phyloP scores from a whole-genome alignment of 2,329 filamentous ascomycete species.

The Neurospora sp. region DNA sequence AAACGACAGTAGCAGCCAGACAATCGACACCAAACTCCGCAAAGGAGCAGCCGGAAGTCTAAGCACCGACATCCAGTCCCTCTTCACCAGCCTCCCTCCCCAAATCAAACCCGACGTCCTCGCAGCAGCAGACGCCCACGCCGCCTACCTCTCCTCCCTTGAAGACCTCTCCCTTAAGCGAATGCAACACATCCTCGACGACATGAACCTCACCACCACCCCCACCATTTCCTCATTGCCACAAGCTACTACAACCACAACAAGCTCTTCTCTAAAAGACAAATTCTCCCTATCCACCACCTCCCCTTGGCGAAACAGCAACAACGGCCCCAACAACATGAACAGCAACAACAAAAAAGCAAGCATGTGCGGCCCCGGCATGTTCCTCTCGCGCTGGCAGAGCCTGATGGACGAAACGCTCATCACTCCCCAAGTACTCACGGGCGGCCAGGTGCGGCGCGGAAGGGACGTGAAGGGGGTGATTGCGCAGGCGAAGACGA shows the following conservation, averaged over 20 bases:
- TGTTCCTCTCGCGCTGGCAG: conserved; percentile 66
- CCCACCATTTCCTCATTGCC: conserved; percentile 7
- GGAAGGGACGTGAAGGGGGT: conserved; percentile 42
- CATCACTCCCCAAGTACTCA: conserved; percentile 49
- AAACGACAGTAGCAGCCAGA: conserved; percentile 6
- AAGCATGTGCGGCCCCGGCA: conserved; percentile 54
- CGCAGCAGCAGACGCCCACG: conserved; percentile 48
- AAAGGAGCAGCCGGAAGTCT: conserved; percentile 31
- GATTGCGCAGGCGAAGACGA: conserved; percentile 34
- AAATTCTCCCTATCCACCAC: background rate
- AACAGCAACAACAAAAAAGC: background rate
- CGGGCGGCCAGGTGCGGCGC: conserved; percentile 39
- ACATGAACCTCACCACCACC: conserved; percentile 13
- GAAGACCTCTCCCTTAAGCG: conserved; percentile 42
- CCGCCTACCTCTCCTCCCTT: conserved; percentile 47
- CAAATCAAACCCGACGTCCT: conserved; percentile 36
- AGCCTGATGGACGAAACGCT: conserved; percentile 57
- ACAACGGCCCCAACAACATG: background rate
- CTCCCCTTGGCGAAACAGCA: conserved; percentile 6
- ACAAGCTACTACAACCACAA: background rate
- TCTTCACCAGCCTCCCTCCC: conserved; percentile 37
- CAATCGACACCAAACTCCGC: conserved; percentile 1
- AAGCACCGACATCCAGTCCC: conserved; percentile 27
- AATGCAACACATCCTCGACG: conserved; percentile 47
- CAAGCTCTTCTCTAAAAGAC: background rate